Percentiles rank a stretch among this genome's conserved stretches.
These are phyloP conservation scores for Aspergillus diversus DNA, from an alignment of 495 filamentous ascomycete genomes.

Conservation along the genomic window DNA sequence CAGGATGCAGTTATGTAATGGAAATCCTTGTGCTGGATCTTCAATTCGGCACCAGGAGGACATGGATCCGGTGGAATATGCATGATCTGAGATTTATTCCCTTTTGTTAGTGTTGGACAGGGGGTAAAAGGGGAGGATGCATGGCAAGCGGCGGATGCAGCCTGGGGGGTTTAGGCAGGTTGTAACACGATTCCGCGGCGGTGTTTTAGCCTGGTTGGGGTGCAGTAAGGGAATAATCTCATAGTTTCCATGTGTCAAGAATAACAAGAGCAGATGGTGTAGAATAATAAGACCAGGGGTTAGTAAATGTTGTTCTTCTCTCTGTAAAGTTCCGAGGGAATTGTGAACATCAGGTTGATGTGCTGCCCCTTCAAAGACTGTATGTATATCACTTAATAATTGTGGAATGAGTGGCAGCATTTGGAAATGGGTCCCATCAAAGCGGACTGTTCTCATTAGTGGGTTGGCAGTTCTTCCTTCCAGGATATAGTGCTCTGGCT, in stretches of 20 bases:
- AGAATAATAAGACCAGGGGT: no score
- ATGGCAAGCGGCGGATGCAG: neutral
- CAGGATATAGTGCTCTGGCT: neutral
- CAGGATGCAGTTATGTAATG: constrained; percentile 1
- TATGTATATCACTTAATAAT: no score
- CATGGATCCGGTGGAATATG: neutral
- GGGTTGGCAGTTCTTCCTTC: no score
- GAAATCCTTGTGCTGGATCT: constrained; percentile 5
- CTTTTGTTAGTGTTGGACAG: neutral
- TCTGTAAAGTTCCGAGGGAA: no score
- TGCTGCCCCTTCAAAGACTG: no score
- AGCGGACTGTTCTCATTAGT: no score
- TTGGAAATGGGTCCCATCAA: neutral
- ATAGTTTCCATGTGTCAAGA: no score
- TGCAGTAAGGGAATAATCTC: neutral
- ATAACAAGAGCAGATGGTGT: no score
- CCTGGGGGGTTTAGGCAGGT: neutral
- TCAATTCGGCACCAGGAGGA: neutral
- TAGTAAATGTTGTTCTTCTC: no score
- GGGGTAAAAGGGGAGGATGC: neutral
- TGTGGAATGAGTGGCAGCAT: neutral
- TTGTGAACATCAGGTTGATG: no score
- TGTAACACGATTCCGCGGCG: neutral
- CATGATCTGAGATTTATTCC: neutral
- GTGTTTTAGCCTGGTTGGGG: neutral